phyloP scores from a whole-genome alignment of 2,329 filamentous ascomycete genomes.

The Penicillium nordicum region DNA sequence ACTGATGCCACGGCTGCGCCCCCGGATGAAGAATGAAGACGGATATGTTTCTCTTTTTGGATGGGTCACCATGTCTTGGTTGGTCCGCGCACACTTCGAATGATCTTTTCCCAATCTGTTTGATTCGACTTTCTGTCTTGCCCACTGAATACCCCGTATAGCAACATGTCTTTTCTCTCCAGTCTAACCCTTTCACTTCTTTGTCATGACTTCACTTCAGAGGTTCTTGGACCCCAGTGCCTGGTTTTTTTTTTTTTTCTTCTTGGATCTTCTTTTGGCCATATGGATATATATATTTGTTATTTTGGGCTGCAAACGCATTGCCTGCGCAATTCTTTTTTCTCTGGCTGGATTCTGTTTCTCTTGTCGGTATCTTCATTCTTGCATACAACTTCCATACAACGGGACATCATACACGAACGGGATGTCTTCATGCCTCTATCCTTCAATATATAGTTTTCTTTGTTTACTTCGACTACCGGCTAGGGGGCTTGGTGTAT shows the following conservation, averaged over 20 bases:
- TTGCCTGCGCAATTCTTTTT: background rate
- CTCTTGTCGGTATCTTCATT: background rate
- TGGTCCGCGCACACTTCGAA: background rate
- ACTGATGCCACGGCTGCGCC: background rate
- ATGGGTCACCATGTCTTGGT: background rate
- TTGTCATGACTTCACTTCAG: background rate
- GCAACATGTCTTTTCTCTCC: constrained; percentile 16
- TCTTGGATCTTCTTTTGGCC: background rate
- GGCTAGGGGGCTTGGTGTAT: background rate
- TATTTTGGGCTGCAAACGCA: background rate
- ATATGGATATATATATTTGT: background rate
- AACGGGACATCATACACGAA: constrained; percentile 22
- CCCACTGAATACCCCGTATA: constrained; percentile 34
- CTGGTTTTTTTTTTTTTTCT: background rate
- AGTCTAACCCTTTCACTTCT: background rate
- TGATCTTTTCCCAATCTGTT: constrained; percentile 14
- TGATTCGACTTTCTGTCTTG: constrained; percentile 24
- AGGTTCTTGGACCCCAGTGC: background rate
- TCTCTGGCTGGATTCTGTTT: background rate
- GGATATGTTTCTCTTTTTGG: background rate
- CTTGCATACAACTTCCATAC: constrained; percentile 8
- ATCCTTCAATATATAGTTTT: constrained; percentile 1
- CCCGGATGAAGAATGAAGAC: background rate
- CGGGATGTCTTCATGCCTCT: constrained; percentile 15
- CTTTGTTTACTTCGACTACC: background rate